A percentile compares a stretch with the other conserved stretches of the same genome.
Conservation (phyloP, 805 yeast genomes). For the Hemisphaericaspora nanyangensis region DNA sequence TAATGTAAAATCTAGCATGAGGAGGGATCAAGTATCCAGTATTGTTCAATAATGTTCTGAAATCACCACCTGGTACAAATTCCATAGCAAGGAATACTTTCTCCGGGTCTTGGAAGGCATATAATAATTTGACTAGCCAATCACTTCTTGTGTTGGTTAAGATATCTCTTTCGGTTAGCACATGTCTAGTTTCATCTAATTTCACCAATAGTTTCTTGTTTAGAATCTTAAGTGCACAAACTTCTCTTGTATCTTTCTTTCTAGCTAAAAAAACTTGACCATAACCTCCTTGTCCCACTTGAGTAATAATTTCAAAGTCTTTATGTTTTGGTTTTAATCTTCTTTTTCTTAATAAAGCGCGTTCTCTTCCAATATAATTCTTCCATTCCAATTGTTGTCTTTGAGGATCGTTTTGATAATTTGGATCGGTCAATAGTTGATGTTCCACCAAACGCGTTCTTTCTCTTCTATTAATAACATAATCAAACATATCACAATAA, state of each 20-base stretch:
- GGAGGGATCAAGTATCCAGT: conserved; percentile 91
- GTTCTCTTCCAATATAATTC: conserved; percentile 77
- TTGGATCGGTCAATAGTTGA: conserved; percentile 50
- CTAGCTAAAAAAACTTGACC: conserved; percentile 97
- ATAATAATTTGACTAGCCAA: conserved; percentile 90
- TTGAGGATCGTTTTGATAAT: conserved; percentile 29
- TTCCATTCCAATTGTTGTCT: conserved; percentile 56
- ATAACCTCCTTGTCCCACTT: conserved; percentile 99
- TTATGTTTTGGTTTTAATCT: conserved; percentile 90
- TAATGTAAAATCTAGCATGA: conserved; percentile 90
- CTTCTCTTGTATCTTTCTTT: conserved; percentile 89
- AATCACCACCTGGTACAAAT: conserved; percentile 99
- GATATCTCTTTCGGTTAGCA: conserved; percentile 93
- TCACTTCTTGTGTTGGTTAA: conserved; percentile 93
- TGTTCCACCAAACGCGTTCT: conserved; percentile 69
- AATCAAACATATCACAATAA: conserved; percentile 94
- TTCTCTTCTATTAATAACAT: conserved; percentile 81
- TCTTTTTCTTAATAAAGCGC: conserved; percentile 79
- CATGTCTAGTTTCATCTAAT: conserved; percentile 93
- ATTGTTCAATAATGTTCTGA: conserved; percentile 87
- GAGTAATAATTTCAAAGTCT: conserved; percentile 94
- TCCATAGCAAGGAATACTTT: conserved; percentile 96
- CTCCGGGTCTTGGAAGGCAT: conserved; percentile 92
- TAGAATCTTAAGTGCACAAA: conserved; percentile 90
- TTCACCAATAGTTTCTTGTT: conserved; percentile 82